These are phyloP conservation scores for Boehmeria nivea DNA, from an alignment of 306 rosid genomes.

Conservation along the genomic window DNA sequence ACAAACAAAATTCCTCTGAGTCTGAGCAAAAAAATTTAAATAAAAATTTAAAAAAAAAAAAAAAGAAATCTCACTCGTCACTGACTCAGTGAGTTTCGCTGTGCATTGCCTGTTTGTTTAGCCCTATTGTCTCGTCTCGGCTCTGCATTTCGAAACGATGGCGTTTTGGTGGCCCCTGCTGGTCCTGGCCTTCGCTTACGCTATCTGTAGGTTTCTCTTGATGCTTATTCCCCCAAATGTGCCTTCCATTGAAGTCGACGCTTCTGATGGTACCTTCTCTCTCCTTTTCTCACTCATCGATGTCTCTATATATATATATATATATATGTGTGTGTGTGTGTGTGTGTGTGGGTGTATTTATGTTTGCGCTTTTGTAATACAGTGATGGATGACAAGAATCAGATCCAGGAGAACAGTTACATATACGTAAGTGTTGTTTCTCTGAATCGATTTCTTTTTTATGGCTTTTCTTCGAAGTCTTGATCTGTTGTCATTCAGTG, in stretches of 20 bases:
- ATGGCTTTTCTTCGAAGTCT: too few species aligned
- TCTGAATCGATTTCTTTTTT: too few species aligned
- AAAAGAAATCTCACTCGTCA: too few species aligned
- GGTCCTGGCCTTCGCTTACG: conserved; percentile 74
- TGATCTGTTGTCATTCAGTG: too few species aligned
- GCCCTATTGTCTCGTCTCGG: neutral
- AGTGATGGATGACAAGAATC: conserved; percentile 84
- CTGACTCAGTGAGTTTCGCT: too few species aligned
- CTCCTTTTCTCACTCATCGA: neutral
- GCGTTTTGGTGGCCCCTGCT: conserved; percentile 85
- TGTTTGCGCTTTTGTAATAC: conserved; percentile 23
- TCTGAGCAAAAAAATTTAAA: too few species aligned
- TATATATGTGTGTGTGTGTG: neutral
- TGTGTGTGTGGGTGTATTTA: neutral
- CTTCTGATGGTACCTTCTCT: conserved; percentile 66
- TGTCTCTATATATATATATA: neutral
- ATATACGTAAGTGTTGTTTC: conserved; percentile 56
- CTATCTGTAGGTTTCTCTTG: conserved; percentile 69
- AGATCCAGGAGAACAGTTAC: conserved; percentile 71
- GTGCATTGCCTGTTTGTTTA: too few species aligned
- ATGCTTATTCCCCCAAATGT: conserved; percentile 88
- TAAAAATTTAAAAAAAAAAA: too few species aligned
- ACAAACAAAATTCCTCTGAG: neutral
- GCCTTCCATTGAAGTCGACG: conserved; percentile 82
- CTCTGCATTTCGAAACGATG: conserved; percentile 30